Percentiles rank a stretch among this genome's conserved stretches.
Evolutionary conservation across 306 rosid genomes (phyloP).

Genomic region (Glycine soja): DNA sequence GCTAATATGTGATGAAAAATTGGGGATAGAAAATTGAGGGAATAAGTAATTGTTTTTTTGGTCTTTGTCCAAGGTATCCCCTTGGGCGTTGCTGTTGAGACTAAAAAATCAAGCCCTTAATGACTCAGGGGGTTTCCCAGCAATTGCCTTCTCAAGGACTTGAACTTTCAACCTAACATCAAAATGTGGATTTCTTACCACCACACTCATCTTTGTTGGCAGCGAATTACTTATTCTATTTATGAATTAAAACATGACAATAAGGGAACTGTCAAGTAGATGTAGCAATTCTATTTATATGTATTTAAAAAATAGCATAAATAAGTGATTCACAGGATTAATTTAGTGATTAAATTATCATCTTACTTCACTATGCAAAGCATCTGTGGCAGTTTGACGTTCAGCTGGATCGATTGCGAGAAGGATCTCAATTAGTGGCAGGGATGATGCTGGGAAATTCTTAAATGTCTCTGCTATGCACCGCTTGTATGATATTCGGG

Average conservation of each 20-base stretch:
- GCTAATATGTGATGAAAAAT: neutral
- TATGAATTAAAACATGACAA: conserved; percentile 5
- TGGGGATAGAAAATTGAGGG: neutral
- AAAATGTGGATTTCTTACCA: neutral
- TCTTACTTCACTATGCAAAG: conserved; percentile 83
- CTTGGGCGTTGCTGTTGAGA: neutral
- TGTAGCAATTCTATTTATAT: neutral
- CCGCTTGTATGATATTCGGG: conserved; percentile 83
- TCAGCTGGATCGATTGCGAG: conserved; percentile 85
- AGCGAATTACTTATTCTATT: neutral
- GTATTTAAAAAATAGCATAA: neutral
- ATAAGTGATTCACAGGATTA: neutral
- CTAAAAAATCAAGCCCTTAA: neutral
- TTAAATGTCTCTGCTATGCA: conserved; percentile 76
- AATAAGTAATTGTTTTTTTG: no score
- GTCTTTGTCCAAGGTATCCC: no score
- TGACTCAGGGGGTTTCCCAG: neutral
- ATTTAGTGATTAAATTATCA: conserved; percentile 33
- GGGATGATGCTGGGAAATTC: conserved; percentile 79
- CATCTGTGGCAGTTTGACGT: conserved; percentile 84
- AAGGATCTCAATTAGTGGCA: conserved; percentile 81
- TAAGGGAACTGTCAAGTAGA: neutral
- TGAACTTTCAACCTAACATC: neutral
- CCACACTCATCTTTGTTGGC: neutral
- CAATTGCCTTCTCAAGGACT: neutral